Percentiles rank a stretch among this genome's conserved stretches.
phyloP scores from a whole-genome alignment of 2,329 filamentous ascomycete genomes.

The Proliferodiscus dingleyae region DNA sequence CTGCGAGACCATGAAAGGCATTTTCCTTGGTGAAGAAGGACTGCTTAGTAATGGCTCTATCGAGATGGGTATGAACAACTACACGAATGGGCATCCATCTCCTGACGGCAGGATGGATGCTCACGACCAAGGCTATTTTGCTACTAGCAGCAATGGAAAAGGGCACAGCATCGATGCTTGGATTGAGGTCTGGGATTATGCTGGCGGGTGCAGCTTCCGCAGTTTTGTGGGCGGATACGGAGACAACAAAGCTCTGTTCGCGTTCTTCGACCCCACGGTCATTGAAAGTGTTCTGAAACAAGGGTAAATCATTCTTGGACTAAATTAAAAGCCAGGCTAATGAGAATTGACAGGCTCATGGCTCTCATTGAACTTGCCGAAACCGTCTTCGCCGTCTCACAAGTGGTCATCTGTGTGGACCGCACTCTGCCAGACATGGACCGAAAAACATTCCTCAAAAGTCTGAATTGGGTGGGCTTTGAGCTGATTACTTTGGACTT shows the following conservation, averaged over 20 bases:
- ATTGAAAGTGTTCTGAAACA: conserved; percentile 77
- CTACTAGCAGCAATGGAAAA: conserved; percentile 15
- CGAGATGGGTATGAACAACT: conserved; percentile 64
- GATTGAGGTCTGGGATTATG: conserved; percentile 58
- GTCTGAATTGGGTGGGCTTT: conserved; percentile 91
- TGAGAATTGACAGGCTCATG: too few relatives aligned
- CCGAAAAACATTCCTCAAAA: conserved; percentile 66
- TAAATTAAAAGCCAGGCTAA: conserved; percentile 52
- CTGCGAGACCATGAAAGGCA: conserved; percentile 88
- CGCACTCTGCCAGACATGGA: conserved; percentile 60
- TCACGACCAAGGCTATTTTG: conserved; percentile 22
- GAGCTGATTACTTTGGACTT: conserved; percentile 74
- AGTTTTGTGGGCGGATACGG: conserved; percentile 73
- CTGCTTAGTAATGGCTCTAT: conserved; percentile 71
- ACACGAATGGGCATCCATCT: conserved; percentile 48
- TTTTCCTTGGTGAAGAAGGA: conserved; percentile 96
- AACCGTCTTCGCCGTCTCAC: conserved; percentile 67
- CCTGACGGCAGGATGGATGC: conserved; percentile 25
- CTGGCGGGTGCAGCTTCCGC: conserved; percentile 76
- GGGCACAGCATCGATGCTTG: conserved; percentile 29
- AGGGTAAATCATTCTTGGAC: conserved; percentile 66
- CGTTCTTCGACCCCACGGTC: conserved; percentile 76
- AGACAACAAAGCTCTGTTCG: conserved; percentile 71
- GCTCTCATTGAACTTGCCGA: conserved; percentile 85
- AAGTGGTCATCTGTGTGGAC: conserved; percentile 78